Conservation (phyloP, 148 eudicot genomes). For the Rhododendron vialii region DNA sequence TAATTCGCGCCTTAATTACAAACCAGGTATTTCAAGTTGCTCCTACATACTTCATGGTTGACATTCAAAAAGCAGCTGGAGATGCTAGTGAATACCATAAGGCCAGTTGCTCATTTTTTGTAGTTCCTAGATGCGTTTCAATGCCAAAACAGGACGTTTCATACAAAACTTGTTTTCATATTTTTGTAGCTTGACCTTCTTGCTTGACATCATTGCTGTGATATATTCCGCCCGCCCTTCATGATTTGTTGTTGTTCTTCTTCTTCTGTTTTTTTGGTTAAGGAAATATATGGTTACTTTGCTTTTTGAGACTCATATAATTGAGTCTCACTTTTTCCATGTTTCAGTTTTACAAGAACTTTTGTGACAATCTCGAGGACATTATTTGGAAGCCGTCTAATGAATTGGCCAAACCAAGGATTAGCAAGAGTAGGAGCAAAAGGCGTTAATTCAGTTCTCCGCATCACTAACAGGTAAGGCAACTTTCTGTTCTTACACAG, state of each 20-base stretch:
- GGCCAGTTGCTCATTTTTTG: slow-evolving; percentile 27
- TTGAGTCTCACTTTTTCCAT: slow-evolving; percentile 1
- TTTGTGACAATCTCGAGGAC: slow-evolving; percentile 87
- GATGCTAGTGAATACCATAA: slow-evolving; percentile 73
- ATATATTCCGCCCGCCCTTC: neutral
- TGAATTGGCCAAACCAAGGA: slow-evolving; percentile 51
- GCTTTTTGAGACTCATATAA: neutral
- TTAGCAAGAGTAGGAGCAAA: slow-evolving; percentile 52
- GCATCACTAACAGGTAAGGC: neutral
- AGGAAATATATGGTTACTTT: neutral
- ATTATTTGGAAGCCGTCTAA: slow-evolving; percentile 82
- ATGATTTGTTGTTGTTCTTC: neutral
- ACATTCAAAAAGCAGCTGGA: slow-evolving; percentile 80
- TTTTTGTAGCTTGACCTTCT: neutral
- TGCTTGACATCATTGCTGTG: neutral
- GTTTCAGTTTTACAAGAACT: slow-evolving; percentile 77
- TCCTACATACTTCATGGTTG: slow-evolving; percentile 81
- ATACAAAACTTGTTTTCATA: neutral
- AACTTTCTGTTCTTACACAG: neutral
- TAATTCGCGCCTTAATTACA: neutral
- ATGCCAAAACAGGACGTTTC: neutral
- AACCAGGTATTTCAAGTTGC: slow-evolving; percentile 78
- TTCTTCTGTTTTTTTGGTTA: neutral
- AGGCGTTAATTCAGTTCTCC: slow-evolving; percentile 28
- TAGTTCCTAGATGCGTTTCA: neutral